phyloP scores from a whole-genome alignment of 768 basidiomycete species.

The Suillus fuscotomentosus region DNA sequence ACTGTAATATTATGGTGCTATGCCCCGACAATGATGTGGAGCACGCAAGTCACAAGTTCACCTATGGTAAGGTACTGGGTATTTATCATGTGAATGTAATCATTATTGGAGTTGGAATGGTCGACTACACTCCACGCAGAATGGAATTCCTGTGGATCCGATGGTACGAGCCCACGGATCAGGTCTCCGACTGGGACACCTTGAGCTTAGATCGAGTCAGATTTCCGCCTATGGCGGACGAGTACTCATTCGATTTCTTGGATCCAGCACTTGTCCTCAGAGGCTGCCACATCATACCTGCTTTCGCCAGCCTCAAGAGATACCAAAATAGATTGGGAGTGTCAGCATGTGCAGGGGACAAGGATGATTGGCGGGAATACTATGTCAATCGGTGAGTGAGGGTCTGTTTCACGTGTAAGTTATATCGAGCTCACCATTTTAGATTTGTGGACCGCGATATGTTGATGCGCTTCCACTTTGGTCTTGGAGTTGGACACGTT shows the following conservation, averaged over 20 bases:
- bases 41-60: neutral
- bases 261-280: neutral
- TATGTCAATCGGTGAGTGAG: neutral
- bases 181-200: neutral
- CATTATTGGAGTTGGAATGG: neutral
- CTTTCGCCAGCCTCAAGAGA: neutral
- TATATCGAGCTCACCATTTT: neutral
- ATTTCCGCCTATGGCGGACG: neutral
- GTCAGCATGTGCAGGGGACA: neutral
- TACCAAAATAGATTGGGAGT: neutral
- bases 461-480: neutral
- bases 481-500: conserved; percentile 3
- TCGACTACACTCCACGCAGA: neutral
- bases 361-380: neutral
- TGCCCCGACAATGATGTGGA: neutral
- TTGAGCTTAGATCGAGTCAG: neutral
- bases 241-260: conserved; percentile 1
- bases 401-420: neutral
- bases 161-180: neutral
- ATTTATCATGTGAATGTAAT: conserved; percentile 5
- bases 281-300: conserved; percentile 1
- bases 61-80: conserved; percentile 2
- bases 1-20: neutral
- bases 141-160: conserved; percentile 5
- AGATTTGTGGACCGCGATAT: conserved; percentile 1